Conservation (phyloP, 768 basidiomycete genomes). For the Termitomyces sp. region DNA sequence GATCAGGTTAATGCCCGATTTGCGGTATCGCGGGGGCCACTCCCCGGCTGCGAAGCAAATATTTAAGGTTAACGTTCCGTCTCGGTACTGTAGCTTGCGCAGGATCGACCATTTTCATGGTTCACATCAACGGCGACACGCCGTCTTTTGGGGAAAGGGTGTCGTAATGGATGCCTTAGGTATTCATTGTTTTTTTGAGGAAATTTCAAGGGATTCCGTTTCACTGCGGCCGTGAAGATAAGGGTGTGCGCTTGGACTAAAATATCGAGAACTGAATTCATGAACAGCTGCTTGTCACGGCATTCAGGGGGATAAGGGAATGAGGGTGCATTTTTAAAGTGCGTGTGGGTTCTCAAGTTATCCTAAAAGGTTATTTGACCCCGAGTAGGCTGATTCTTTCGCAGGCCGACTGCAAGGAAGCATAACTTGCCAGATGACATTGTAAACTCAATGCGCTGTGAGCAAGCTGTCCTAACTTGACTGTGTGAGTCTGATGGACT, state of each 20-base stretch:
- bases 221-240: not conserved
- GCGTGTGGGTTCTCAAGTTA: not conserved
- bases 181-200: not conserved
- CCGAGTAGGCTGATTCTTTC: not conserved
- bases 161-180: not conserved
- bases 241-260: not conserved
- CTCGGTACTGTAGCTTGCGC: constrained; percentile 1
- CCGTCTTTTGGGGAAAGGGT: constrained; percentile 2
- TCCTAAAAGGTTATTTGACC: not conserved
- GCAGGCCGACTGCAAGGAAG: not conserved
- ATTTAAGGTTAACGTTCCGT: not conserved
- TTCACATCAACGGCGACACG: constrained; percentile 4
- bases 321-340: not conserved
- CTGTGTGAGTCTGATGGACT: not conserved
- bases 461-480: not conserved
- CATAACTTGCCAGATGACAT: not conserved
- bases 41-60: not conserved
- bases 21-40: constrained; percentile 3
- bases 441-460: not conserved
- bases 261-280: not conserved
- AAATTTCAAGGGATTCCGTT: not conserved
- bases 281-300: not conserved
- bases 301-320: not conserved
- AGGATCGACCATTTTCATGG: not conserved
- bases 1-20: not conserved